Evolutionary conservation across 345 rosid genomes (phyloP).

Genomic region (Sisymbrium altissimum): DNA sequence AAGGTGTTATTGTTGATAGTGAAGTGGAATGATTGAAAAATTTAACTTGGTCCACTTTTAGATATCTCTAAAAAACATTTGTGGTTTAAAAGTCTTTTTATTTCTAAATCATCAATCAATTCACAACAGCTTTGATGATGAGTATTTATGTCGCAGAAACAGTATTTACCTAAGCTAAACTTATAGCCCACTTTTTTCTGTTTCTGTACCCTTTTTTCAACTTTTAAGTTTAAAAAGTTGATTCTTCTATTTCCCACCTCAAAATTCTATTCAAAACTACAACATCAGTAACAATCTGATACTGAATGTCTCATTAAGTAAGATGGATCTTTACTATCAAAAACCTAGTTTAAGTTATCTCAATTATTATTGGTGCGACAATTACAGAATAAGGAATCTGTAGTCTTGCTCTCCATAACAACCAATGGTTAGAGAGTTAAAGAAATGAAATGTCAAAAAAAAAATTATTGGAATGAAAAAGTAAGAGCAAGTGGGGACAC

Average conservation of each 20-base stretch:
- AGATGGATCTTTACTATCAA: neutral
- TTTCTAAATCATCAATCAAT: constrained; percentile 18
- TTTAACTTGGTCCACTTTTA: constrained; percentile 21
- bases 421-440: constrained; percentile 9
- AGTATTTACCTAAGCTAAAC: neutral
- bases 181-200: neutral
- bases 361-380: constrained; percentile 31
- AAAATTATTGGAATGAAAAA: constrained; percentile 17
- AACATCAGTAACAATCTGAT: neutral
- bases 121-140: constrained; percentile 18
- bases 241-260: neutral
- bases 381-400: constrained; percentile 43
- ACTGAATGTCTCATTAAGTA: neutral
- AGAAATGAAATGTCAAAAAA: constrained; percentile 3
- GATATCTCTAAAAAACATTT: constrained; percentile 1
- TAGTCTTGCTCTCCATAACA: constrained; percentile 42
- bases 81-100: constrained; percentile 15
- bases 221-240: neutral
- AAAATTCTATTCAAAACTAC: neutral
- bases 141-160: constrained; percentile 22
- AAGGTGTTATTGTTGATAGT: constrained; percentile 14
- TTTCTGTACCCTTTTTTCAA: neutral
- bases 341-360: neutral
- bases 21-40: constrained; percentile 24
- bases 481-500: constrained; percentile 42